These are phyloP conservation scores for Hyaloscypha bicolor DNA, from an alignment of 495 filamentous ascomycete species.

Conservation along the genomic window DNA sequence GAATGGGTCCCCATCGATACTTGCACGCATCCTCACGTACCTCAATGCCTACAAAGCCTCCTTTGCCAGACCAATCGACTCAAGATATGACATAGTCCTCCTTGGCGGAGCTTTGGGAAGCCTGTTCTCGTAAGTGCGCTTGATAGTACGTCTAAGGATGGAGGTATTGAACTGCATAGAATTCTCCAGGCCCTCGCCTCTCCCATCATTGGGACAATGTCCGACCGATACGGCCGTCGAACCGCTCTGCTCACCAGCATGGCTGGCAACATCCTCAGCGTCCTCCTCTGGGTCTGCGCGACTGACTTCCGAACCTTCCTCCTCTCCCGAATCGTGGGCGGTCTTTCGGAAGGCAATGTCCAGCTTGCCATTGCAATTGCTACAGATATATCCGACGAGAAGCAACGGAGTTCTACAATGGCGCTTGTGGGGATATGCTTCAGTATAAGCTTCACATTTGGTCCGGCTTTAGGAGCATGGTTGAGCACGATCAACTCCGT, in stretches of 20 bases:
- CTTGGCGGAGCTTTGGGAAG: constrained; percentile 84
- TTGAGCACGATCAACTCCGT: constrained; percentile 74
- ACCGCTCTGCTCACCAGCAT: constrained; percentile 90
- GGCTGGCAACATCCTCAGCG: constrained; percentile 90
- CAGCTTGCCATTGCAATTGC: constrained; percentile 97
- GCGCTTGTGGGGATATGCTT: constrained; percentile 96
- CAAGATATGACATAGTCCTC: constrained; percentile 94
- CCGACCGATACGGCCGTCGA: constrained; percentile 85
- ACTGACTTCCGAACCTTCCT: constrained; percentile 95
- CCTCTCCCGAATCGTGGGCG: constrained; percentile 87
- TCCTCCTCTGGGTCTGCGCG: constrained; percentile 83
- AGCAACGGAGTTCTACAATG: constrained; percentile 84
- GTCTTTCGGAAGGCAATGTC: constrained; percentile 94
- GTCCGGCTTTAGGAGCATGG: constrained; percentile 86
- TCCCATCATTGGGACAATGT: constrained; percentile 85
- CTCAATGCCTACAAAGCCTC: constrained; percentile 95
- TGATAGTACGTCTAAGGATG: background rate
- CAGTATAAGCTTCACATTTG: constrained; percentile 95
- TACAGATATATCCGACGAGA: constrained; percentile 87
- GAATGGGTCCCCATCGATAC: constrained; percentile 56
- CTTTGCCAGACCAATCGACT: constrained; percentile 91
- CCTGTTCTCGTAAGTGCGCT: constrained; percentile 33
- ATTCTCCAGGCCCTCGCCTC: constrained; percentile 92
- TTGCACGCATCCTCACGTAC: constrained; percentile 76
- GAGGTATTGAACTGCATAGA: constrained; percentile 14